Percentiles rank a stretch among this genome's conserved stretches.
Conservation (phyloP, 2,329 filamentous ascomycete species). For the Cercospora nicotianae region DNA sequence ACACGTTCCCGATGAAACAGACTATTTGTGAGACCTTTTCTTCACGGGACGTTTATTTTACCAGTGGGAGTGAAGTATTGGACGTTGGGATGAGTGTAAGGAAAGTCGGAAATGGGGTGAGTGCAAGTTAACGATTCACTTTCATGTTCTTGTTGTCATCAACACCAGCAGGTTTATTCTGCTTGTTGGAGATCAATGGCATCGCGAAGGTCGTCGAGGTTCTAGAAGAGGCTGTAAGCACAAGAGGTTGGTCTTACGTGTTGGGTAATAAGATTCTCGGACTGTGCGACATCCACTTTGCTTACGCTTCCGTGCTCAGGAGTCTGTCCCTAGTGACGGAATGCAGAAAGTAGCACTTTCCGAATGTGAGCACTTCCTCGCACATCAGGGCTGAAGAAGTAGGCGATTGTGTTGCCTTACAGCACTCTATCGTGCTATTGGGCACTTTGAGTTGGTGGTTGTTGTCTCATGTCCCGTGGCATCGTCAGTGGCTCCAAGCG, state of each 20-base stretch:
- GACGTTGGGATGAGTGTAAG: not conserved
- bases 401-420: not conserved
- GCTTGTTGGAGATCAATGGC: not conserved
- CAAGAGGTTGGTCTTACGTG: not conserved
- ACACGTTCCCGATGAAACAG: not conserved
- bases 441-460: not conserved
- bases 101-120: not conserved
- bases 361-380: not conserved
- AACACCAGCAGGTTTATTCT: not conserved
- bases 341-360: not conserved
- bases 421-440: not conserved
- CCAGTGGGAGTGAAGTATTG: not conserved
- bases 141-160: not conserved
- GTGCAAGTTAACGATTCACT: not conserved
- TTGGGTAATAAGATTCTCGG: not conserved
- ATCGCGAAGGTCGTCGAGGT: not conserved
- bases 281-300: not conserved
- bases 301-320: not conserved
- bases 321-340: not conserved
- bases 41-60: not conserved
- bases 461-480: not conserved
- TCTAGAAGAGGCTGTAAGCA: not conserved
- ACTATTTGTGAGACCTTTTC: not conserved
- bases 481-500: not conserved
- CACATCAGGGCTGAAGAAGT: not conserved